phyloP scores from a whole-genome alignment of 192 early-diverging fungal species.

The Podila clonocystis region DNA sequence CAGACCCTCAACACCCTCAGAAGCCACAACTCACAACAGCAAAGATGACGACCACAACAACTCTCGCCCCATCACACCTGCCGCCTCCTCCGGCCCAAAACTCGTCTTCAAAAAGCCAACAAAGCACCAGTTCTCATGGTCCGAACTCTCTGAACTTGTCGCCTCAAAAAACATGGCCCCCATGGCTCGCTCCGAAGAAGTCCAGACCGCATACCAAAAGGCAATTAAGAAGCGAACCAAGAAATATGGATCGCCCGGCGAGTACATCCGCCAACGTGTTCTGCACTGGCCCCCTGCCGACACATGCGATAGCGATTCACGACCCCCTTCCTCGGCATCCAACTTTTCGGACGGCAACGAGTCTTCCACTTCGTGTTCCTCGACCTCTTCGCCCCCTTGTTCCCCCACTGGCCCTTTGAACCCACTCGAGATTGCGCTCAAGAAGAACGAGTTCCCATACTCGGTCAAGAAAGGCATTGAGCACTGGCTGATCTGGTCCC shows the following conservation, averaged over 20 bases:
- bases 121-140: conserved; percentile 40
- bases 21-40: background rate
- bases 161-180: conserved; percentile 34
- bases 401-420: conserved; percentile 40
- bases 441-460: conserved; percentile 51
- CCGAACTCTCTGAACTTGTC: conserved; percentile 27
- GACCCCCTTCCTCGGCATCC: background rate
- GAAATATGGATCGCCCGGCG: conserved; percentile 48
- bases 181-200: conserved; percentile 37
- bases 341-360: conserved; percentile 36
- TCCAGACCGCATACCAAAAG: conserved; percentile 31
- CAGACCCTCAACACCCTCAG: background rate
- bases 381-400: conserved; percentile 9
- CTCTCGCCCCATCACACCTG: conserved; percentile 4
- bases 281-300: conserved; percentile 45
- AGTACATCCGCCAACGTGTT: conserved; percentile 47
- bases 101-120: conserved; percentile 53
- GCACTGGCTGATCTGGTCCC: conserved; percentile 50
- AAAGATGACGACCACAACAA: too few relatives aligned
- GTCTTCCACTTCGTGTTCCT: conserved; percentile 18
- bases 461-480: conserved; percentile 44
- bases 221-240: conserved; percentile 38
- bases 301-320: background rate
- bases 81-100: conserved; percentile 6
- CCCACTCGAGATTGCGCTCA: conserved; percentile 28